These are phyloP conservation scores for Coniferiporia weirii DNA, from an alignment of 1,284 basidiomycete genomes.

Conservation along the genomic window DNA sequence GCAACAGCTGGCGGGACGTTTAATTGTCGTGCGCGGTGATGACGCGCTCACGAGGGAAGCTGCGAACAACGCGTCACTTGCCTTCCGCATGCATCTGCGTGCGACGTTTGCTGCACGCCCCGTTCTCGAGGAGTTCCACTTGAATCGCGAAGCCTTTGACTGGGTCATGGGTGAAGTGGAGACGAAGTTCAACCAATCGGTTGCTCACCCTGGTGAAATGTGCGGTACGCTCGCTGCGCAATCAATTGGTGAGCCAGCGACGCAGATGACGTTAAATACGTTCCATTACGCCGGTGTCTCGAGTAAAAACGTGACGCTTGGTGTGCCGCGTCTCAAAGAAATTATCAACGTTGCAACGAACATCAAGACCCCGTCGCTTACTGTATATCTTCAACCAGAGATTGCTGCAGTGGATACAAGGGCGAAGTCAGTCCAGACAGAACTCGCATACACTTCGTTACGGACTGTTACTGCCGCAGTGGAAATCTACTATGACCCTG, in stretches of 20 bases:
- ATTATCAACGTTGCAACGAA: slow-evolving; percentile 99
- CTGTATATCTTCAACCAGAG: slow-evolving; percentile 80
- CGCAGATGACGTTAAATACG: slow-evolving; percentile 97
- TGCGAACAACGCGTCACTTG: slow-evolving; percentile 86
- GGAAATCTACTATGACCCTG: slow-evolving; percentile 98
- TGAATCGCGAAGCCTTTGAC: slow-evolving; percentile 90
- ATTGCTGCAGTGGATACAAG: slow-evolving; percentile 56
- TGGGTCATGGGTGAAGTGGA: slow-evolving; percentile 98
- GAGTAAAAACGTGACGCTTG: slow-evolving; percentile 95
- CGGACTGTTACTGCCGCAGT: slow-evolving; percentile 94
- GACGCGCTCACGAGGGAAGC: slow-evolving; percentile 71
- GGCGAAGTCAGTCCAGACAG: slow-evolving; percentile 88
- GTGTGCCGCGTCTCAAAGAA: slow-evolving; percentile 96
- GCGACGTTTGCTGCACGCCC: slow-evolving; percentile 80
- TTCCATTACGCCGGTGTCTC: slow-evolving; percentile 99
- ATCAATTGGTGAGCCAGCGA: slow-evolving; percentile 98
- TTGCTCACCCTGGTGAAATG: slow-evolving; percentile 97
- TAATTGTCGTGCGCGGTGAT: slow-evolving; percentile 85
- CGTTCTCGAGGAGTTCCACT: slow-evolving; percentile 81
- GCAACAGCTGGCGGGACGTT: slow-evolving; percentile 60
- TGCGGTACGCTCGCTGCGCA: slow-evolving; percentile 97
- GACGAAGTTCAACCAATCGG: slow-evolving; percentile 87
- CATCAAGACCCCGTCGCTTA: slow-evolving; percentile 96
- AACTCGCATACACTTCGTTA: slow-evolving; percentile 91
- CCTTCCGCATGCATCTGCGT: slow-evolving; percentile 92